phyloP scores from a whole-genome alignment of 2,329 filamentous ascomycete genomes.

The Beauveria caledonica region DNA sequence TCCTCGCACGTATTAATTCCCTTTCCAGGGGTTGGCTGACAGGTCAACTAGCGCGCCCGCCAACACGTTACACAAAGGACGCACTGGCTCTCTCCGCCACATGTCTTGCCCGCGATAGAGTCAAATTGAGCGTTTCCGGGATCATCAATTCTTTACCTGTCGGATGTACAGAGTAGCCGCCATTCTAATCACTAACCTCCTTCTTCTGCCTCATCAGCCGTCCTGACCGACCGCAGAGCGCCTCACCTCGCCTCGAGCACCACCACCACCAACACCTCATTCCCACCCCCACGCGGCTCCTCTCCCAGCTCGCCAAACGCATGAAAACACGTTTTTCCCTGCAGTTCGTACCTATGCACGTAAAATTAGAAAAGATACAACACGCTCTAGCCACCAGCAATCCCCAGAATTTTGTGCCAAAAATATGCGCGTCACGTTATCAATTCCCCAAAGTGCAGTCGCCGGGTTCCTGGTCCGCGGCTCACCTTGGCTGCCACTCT shows the following conservation, averaged over 20 bases:
- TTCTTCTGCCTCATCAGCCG: background rate
- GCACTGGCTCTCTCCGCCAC: background rate
- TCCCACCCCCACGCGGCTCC: background rate
- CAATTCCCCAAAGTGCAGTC: background rate
- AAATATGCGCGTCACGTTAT: background rate
- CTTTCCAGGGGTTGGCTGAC: background rate
- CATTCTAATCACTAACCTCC: background rate
- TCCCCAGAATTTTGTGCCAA: constrained; percentile 5
- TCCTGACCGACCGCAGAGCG: background rate
- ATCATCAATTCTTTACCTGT: background rate
- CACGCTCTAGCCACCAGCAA: background rate
- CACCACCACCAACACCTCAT: background rate
- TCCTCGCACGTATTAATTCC: no score
- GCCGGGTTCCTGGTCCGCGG: background rate
- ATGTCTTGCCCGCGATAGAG: background rate
- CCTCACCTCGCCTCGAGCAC: background rate
- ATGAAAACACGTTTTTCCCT: background rate
- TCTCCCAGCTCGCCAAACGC: background rate
- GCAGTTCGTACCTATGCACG: background rate
- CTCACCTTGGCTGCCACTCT: background rate
- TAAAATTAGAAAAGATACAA: background rate
- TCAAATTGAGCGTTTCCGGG: background rate
- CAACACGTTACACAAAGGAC: constrained; percentile 2
- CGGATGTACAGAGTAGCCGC: background rate
- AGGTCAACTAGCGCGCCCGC: background rate